phyloP scores from a whole-genome alignment of 2,329 filamentous ascomycete genomes.

The Nothomitra cinnamomea region DNA sequence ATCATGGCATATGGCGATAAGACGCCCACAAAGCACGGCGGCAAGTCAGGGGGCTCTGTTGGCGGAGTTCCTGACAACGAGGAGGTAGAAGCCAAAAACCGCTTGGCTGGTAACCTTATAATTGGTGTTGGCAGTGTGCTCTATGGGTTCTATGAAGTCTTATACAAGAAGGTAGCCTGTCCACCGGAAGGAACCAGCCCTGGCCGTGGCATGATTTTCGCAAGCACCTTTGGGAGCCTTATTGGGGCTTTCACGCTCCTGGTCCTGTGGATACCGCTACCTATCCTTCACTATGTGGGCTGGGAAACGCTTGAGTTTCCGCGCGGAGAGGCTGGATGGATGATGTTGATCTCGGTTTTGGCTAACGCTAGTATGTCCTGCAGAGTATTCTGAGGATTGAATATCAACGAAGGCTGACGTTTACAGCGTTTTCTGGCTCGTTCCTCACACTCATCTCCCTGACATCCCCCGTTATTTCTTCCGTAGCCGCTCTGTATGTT shows the following conservation, averaged over 20 bases:
- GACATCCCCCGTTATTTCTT: slow-evolving; percentile 81
- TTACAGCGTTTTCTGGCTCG: slow-evolving; percentile 61
- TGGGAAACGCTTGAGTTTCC: slow-evolving; percentile 75
- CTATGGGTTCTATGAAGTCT: slow-evolving; percentile 91
- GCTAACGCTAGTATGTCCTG: slow-evolving; percentile 55
- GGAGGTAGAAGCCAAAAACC: slow-evolving; percentile 40
- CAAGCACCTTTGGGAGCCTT: slow-evolving; percentile 76
- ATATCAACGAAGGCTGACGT: background rate
- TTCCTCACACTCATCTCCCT: slow-evolving; percentile 88
- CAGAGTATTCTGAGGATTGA: background rate
- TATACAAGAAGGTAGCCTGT: slow-evolving; percentile 88
- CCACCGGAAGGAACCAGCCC: slow-evolving; percentile 77
- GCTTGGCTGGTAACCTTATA: slow-evolving; percentile 72
- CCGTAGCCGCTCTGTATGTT: slow-evolving; percentile 58
- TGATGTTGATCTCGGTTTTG: slow-evolving; percentile 64
- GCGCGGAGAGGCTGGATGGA: slow-evolving; percentile 56
- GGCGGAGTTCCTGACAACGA: slow-evolving; percentile 27
- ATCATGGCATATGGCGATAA: slow-evolving; percentile 89
- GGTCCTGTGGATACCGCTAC: slow-evolving; percentile 84
- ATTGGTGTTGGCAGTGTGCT: slow-evolving; percentile 83
- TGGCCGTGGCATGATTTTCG: slow-evolving; percentile 86
- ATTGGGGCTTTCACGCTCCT: slow-evolving; percentile 75
- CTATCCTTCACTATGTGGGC: slow-evolving; percentile 61
- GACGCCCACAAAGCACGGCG: slow-evolving; percentile 33
- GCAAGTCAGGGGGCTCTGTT: slow-evolving; percentile 35